Evolutionary conservation across 805 yeast genomes (phyloP).

Genomic region (Metschnikowia shivogae): DNA sequence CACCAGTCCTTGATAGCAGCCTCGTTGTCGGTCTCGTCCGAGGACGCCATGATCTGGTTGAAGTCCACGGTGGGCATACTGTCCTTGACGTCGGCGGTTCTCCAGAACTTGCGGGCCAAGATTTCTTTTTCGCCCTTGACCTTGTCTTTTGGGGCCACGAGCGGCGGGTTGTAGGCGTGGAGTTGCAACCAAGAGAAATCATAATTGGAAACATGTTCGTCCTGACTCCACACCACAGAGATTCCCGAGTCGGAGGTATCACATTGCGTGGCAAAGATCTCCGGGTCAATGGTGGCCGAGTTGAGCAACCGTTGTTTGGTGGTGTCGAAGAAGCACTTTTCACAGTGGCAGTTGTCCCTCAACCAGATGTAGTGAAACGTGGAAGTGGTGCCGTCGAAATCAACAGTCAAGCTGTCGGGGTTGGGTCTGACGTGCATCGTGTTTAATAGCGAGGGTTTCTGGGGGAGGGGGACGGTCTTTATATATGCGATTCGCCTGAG

Average conservation of each 20-base stretch:
- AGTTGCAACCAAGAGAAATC: constrained; percentile 40
- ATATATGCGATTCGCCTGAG: background rate
- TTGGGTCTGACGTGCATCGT: constrained; percentile 1
- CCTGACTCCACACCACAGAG: constrained; percentile 37
- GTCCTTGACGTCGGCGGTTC: constrained; percentile 34
- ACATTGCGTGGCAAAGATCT: constrained; percentile 22
- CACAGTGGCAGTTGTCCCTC: constrained; percentile 61
- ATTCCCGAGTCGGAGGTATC: constrained; percentile 14
- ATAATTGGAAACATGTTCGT: constrained; percentile 36
- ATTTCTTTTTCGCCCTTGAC: constrained; percentile 24
- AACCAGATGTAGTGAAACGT: constrained; percentile 48
- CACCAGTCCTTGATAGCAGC: constrained; percentile 54
- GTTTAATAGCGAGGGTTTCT: background rate
- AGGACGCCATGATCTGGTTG: constrained; percentile 39
- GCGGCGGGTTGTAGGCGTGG: constrained; percentile 51
- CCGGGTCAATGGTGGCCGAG: constrained; percentile 41
- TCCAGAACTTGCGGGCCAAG: constrained; percentile 43
- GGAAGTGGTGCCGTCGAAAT: constrained; percentile 10
- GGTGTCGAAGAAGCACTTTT: constrained; percentile 46
- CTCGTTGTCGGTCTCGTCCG: constrained; percentile 27
- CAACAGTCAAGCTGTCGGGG: constrained; percentile 7
- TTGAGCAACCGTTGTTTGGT: constrained; percentile 60
- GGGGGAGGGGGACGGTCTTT: background rate
- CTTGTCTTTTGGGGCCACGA: constrained; percentile 30
- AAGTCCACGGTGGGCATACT: constrained; percentile 48